phyloP scores from a whole-genome alignment of 129 eudicot genomes.

The Flaveria ramosissima region DNA sequence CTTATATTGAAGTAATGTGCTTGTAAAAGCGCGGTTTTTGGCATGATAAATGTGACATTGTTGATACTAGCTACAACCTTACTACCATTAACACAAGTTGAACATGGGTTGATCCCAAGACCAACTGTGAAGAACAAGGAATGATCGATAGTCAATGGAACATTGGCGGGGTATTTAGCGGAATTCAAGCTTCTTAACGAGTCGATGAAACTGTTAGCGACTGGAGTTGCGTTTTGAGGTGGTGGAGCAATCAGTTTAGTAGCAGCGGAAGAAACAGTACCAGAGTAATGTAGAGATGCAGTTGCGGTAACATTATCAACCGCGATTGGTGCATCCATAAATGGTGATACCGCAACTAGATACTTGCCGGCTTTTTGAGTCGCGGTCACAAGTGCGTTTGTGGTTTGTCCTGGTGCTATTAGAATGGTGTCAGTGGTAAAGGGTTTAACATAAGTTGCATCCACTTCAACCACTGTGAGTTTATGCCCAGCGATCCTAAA shows the following conservation, averaged over 20 bases:
- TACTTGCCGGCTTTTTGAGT: constrained; percentile 49
- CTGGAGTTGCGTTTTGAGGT: constrained; percentile 58
- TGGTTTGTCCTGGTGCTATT: constrained; percentile 78
- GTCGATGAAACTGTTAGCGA: constrained; percentile 47
- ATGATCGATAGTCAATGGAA: constrained; percentile 57
- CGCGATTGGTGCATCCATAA: constrained; percentile 60
- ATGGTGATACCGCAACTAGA: constrained; percentile 58
- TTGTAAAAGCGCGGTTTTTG: constrained; percentile 58
- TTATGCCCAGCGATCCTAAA: constrained; percentile 68
- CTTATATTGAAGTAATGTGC: constrained; percentile 66
- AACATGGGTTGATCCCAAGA: constrained; percentile 71
- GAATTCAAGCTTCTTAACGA: constrained; percentile 69
- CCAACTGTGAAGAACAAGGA: constrained; percentile 65
- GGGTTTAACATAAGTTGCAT: constrained; percentile 71
- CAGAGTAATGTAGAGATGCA: constrained; percentile 59
- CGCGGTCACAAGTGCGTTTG: constrained; percentile 54
- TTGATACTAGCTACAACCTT: constrained; percentile 67
- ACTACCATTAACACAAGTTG: constrained; percentile 54
- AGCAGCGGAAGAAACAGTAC: constrained; percentile 40
- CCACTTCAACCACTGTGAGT: constrained; percentile 70
- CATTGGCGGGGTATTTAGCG: constrained; percentile 51
- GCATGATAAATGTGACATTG: constrained; percentile 71
- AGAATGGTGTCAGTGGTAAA: constrained; percentile 56
- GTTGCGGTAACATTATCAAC: constrained; percentile 71
- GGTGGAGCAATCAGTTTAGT: constrained; percentile 63